Evolutionary conservation across 2,329 filamentous ascomycete genomes (phyloP), one percentile per base, ranked within the genome.

Genomic region (Hortaea werneckii): DNA sequence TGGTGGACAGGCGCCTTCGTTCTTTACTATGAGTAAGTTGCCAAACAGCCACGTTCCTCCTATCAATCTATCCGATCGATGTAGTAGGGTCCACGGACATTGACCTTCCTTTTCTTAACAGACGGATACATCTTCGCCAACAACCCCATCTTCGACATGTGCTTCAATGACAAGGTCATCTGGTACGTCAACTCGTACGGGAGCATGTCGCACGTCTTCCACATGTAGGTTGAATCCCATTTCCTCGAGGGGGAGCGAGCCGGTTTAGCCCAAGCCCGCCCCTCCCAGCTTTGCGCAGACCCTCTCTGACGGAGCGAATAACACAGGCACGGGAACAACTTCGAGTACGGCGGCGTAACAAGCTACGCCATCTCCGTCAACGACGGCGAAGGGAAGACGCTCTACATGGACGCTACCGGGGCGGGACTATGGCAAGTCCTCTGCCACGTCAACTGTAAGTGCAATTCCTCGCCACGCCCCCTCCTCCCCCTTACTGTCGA

Each of bases 111-210:
- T n/a, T n/a, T n/a, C n/a, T n/a, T n/a, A n/a, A n/a, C n/a, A n/a
- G n/a, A n/a, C n/a, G n/a, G n/a, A n/a, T n/a, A n/a, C n/a, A 50
- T 62, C 37, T 57, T 57, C 42, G 50, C 50, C 41, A 62, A 62
- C 46, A 54, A 51, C 29, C 58, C 59, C 7, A 46, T 52, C 8
- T 61, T 58, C 50, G 51, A 61, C 37, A 61, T 60, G 55, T 62
- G 58, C 44, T 28, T 54, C 2, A 45, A 54, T 44, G 59, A 63
- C 37, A 48, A 54, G 7, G 57, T 57, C n/a, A 59, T 62, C 43
- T 63, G 58, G 59, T 62, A 61, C 41, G 45, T 57, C 27, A 56
- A 55, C 42, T 54, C 58, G 6, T 56, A 52, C 20, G 57, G 54
- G 8, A 37, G 35, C 10, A 54, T 51, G 9, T 53, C 50, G 10